These are phyloP conservation scores for Ophiocordyceps camponoti-leonardi DNA, from an alignment of 2,329 filamentous ascomycete species.

Conservation along the genomic window DNA sequence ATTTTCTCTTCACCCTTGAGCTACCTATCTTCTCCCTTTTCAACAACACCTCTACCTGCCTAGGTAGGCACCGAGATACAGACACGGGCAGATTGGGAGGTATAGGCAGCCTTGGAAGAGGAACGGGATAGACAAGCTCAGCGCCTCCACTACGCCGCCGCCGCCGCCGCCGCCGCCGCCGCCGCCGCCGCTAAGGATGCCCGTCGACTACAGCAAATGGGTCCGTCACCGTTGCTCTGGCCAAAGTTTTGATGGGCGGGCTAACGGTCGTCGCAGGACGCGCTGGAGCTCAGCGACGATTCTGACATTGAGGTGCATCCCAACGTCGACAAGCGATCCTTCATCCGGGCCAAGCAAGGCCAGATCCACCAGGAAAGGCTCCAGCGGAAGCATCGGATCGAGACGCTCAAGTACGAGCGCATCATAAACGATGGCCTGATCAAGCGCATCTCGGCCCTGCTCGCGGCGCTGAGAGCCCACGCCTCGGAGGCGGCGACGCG, in stretches of 20 bases:
- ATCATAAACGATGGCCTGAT: conserved; percentile 86
- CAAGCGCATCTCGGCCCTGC: conserved; percentile 62
- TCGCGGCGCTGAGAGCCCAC: conserved; percentile 58
- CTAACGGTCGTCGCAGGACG: conserved; percentile 36
- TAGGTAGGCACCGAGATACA: background rate
- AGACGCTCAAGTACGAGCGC: conserved; percentile 80
- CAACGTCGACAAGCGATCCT: conserved; percentile 95
- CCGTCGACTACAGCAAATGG: conserved; percentile 52
- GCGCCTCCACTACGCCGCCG: too few species aligned
- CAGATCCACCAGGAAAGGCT: conserved; percentile 88
- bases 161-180: too few species aligned
- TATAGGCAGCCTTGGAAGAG: background rate
- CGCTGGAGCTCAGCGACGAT: conserved; percentile 92
- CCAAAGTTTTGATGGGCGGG: background rate
- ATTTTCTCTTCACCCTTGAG: too few species aligned
- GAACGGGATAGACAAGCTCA: too few species aligned
- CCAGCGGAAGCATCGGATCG: conserved; percentile 75
- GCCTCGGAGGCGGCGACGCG: conserved; percentile 47
- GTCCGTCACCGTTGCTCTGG: conserved; percentile 25
- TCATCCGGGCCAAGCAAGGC: conserved; percentile 94
- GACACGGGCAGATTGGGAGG: too few species aligned
- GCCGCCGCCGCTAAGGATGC: conserved; percentile 21
- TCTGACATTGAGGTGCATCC: conserved; percentile 97
- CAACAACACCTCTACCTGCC: background rate
- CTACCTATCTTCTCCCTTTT: background rate